Base-by-base conservation (phyloP, 768 basidiomycete species). In the Pulveroboletus sp. region DNA sequence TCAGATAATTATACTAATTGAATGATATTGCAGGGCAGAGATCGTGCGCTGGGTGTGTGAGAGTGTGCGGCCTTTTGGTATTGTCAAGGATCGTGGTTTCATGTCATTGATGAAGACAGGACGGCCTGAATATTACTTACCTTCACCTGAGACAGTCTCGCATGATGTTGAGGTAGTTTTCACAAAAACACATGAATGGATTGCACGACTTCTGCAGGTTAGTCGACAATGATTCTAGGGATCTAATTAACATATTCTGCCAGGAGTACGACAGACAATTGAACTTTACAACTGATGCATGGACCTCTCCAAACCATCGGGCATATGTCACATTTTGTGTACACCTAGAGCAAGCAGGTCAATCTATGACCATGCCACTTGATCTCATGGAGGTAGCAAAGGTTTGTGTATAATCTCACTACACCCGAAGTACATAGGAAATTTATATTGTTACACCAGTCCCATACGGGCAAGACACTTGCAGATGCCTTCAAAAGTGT, bases 151-250 rank as follows among this genome's bases (percentile, higher is more conserved):
- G 0, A 75, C 68, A 0, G 64, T 76, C 1, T 63, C 63, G 0
- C 53, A 59, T 2, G 70, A 75, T 44, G 47, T 71, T 0, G 55
- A 5, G 7, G 23, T 53, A 1, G 59, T 71, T 0, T 76, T 72
- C 50, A 49, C 19, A 3, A 23, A 41, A 7, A 51, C 50, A 11
- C 30, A 53, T 0, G 24, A 59, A 14, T 36, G 55, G 1, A 55
- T 76, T 20, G 57, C 59, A 6, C n/a, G n/a, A n/a, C n/a, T n/a
- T n/a, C n/a, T n/a, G n/a, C n/a, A n/a, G n/a, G n/a, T n/a, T n/a
- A n/a, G n/a, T n/a, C n/a, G n/a, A n/a, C n/a, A n/a, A n/a, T n/a
- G n/a, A n/a, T n/a, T n/a, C n/a, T n/a, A n/a, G n/a, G n/a, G n/a
- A n/a, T n/a, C n/a, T n/a, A n/a, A n/a, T n/a, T n/a, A n/a, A n/a